Base-by-base conservation (phyloP, 1,284 basidiomycete genomes). In the Tilletia walkeri region DNA sequence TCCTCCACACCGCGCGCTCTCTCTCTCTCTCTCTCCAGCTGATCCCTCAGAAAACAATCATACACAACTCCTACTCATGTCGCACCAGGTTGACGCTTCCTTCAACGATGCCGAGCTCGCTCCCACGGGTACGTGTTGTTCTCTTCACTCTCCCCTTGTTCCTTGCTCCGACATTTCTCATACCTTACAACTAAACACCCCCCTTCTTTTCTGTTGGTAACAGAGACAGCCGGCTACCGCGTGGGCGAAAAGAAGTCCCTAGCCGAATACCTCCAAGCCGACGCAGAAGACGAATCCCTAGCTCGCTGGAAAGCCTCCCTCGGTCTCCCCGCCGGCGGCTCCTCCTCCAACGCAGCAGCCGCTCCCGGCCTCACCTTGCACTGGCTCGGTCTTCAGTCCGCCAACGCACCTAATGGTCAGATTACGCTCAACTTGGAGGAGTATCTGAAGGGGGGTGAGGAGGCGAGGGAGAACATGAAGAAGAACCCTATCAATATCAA, bases 291-390 rank as follows among this genome's bases (percentile, higher is more conserved):
- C 83, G 92, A 94, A 84, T 92, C 90, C 65, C 84, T 88, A 9
- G 86, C 86, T 67, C 90, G 92, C 74, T 95, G 93, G 93, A 95
- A 95, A 84, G 92, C 91, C 34, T 93, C 90, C 73, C 87, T 95
- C 47, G 94, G 94, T 68, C 89, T 95, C 75, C 88, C 88, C 65
- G 87, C 90, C 34, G 66, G 76, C 4, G 84, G 81, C 34, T 79
- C 84, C 34, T 85, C 65, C 7, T 7, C 48, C 65, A 12, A n/a
- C 24, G 79, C 84, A 24, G 85, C 48, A 39, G 16, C 18, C 6
- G 65, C 16, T 14, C 39, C 65, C 41, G 18, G 24, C 20, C 45
- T 66, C 48, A 66, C 18, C 18, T 24, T 66, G 24, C 65, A 66
- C 41, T 48, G 45, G 45, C 39, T 66, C 41, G 65, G 20, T 2